Conservation (phyloP, 768 basidiomycete genomes). For the Naganishia kalamii region DNA sequence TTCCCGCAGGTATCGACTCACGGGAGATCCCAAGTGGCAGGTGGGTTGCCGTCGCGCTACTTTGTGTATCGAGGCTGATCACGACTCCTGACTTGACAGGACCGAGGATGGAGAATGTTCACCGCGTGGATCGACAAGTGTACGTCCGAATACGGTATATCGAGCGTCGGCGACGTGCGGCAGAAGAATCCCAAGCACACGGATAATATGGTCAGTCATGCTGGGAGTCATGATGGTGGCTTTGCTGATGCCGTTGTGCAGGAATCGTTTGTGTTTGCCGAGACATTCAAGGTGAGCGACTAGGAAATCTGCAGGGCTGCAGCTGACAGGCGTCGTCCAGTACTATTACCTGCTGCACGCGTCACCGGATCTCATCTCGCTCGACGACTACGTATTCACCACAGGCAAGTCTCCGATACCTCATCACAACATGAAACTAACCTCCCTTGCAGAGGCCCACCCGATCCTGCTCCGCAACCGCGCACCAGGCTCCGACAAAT, state of each 20-base stretch:
- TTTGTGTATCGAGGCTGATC: neutral
- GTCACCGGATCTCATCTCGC: conserved; percentile 41
- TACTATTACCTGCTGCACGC: conserved; percentile 46
- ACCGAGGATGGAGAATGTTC: conserved; percentile 51
- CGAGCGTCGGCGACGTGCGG: conserved; percentile 45
- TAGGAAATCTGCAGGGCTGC: neutral
- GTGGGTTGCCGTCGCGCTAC: neutral
- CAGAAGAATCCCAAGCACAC: conserved; percentile 6
- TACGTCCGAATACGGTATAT: conserved; percentile 42
- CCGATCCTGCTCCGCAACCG: conserved; percentile 38
- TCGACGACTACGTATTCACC: conserved; percentile 47
- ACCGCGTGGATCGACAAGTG: conserved; percentile 40
- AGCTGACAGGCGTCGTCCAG: neutral
- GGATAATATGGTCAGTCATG: conserved; percentile 26
- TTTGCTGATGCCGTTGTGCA: neutral
- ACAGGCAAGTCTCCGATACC: conserved; percentile 35
- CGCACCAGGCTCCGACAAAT: conserved; percentile 30
- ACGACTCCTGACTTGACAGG: conserved; percentile 9
- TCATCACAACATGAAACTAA: neutral
- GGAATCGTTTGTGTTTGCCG: conserved; percentile 48
- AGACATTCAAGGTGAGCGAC: conserved; percentile 44
- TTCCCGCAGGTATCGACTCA: conserved; percentile 43
- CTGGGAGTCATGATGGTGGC: neutral
- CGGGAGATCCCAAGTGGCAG: conserved; percentile 50
- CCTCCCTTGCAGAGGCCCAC: conserved; percentile 39